Percentiles rank a stretch among this genome's conserved stretches.
These are phyloP conservation scores for Paecilomyces niveus DNA, from an alignment of 2,329 filamentous ascomycete species.

Conservation along the genomic window DNA sequence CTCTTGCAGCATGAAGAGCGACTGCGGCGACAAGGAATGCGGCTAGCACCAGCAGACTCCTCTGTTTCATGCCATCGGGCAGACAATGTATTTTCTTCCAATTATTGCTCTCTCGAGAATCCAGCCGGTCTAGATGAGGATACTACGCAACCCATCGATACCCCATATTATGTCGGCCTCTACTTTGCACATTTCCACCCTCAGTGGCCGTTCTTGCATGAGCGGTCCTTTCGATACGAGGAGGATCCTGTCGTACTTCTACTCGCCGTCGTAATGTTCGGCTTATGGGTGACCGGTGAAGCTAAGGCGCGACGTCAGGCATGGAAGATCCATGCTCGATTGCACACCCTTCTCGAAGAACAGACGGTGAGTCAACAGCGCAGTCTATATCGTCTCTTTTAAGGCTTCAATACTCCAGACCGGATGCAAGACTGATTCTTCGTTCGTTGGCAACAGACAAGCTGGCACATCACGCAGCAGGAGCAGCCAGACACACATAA, in stretches of 20 bases:
- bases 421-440: background rate
- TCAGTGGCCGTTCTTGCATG: constrained; percentile 22
- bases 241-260: constrained; percentile 19
- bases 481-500: background rate
- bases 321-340: constrained; percentile 15
- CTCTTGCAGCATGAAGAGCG: background rate
- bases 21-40: background rate
- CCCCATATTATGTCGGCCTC: constrained; percentile 11
- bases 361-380: constrained; percentile 15
- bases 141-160: constrained; percentile 3
- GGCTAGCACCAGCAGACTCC: background rate
- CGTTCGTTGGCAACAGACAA: background rate
- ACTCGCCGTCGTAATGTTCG: constrained; percentile 21
- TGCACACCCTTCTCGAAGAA: constrained; percentile 15
- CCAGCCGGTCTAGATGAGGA: background rate
- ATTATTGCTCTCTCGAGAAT: background rate
- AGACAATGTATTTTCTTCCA: background rate
- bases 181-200: constrained; percentile 22
- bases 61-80: background rate
- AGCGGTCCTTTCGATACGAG: constrained; percentile 11
- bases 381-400: background rate
- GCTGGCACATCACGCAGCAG: background rate
- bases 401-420: background rate
- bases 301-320: constrained; percentile 12
- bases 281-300: constrained; percentile 17